phyloP scores from a whole-genome alignment of 495 filamentous ascomycete species.

The Xylaria venustula region DNA sequence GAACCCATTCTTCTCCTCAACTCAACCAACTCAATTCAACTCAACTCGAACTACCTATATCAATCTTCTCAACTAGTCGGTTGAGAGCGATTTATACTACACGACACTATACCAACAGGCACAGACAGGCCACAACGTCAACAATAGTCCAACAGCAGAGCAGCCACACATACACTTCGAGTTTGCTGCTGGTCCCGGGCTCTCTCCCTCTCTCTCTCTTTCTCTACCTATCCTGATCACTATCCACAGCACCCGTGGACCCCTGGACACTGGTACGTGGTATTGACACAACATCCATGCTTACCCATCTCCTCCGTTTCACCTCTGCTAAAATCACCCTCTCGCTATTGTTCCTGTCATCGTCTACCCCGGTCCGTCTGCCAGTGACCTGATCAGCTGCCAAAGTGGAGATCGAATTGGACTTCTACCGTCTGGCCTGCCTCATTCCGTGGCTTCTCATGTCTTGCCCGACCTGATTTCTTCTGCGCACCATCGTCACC shows the following conservation, averaged over 20 bases:
- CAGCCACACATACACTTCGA: no score
- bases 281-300: conserved; percentile 17
- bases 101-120: no score
- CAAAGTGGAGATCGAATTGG: conserved; percentile 8
- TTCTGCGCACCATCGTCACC: conserved; percentile 1
- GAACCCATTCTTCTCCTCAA: not conserved
- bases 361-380: conserved; percentile 6
- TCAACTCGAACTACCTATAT: no score
- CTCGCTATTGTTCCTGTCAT: not conserved
- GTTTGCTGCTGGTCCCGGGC: not conserved
- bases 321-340: conserved; percentile 5
- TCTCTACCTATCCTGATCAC: no score
- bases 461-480: conserved; percentile 12
- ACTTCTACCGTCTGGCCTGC: not conserved
- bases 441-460: conserved; percentile 7
- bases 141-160: no score
- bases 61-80: no score
- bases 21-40: not conserved
- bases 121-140: no score
- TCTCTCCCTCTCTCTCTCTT: not conserved
- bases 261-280: conserved; percentile 9
- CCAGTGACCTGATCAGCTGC: conserved; percentile 11
- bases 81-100: no score
- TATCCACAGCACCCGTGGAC: not conserved
- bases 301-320: conserved; percentile 10